Conservation (phyloP, 1,284 basidiomycete genomes). For the Anthracocystis panici-leucophaei region DNA sequence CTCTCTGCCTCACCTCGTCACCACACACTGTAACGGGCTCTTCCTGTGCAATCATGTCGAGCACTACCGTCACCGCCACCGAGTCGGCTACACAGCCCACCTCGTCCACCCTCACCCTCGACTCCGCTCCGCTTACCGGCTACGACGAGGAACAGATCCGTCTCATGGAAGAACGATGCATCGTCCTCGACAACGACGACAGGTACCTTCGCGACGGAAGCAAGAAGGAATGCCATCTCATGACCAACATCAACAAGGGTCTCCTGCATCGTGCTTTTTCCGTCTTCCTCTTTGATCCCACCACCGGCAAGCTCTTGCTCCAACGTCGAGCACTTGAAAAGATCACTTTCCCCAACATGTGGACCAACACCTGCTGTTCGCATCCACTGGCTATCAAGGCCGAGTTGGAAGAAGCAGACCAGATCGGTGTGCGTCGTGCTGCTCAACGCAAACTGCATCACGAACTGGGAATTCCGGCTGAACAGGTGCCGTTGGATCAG, state of each 20-base stretch:
- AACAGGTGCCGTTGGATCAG: constrained; percentile 80
- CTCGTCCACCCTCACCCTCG: constrained; percentile 35
- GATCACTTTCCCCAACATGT: constrained; percentile 99
- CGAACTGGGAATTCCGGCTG: constrained; percentile 89
- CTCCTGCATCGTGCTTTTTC: constrained; percentile 98
- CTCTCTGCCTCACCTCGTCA: neutral
- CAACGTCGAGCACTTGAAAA: constrained; percentile 96
- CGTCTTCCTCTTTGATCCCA: constrained; percentile 94
- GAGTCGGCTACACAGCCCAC: constrained; percentile 21
- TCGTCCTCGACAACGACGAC: constrained; percentile 91
- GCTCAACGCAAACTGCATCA: constrained; percentile 96
- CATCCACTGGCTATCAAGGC: constrained; percentile 83
- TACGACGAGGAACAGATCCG: constrained; percentile 73
- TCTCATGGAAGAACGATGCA: constrained; percentile 97
- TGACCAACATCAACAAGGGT: constrained; percentile 95
- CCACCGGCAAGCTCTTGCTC: constrained; percentile 91
- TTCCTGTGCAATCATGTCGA: constrained; percentile 17
- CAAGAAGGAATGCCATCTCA: constrained; percentile 99
- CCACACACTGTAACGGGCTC: constrained; percentile 1
- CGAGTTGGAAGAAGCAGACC: constrained; percentile 79
- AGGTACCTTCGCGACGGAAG: constrained; percentile 74
- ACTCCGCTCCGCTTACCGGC: constrained; percentile 57
- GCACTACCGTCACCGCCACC: constrained; percentile 30
- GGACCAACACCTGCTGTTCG: constrained; percentile 99
- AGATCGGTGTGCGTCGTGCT: constrained; percentile 82